A percentile compares a stretch with the other conserved stretches of the same genome.
Evolutionary conservation across 139 green algal genomes (phyloP).

Genomic region (Picochlorum costavermella): DNA sequence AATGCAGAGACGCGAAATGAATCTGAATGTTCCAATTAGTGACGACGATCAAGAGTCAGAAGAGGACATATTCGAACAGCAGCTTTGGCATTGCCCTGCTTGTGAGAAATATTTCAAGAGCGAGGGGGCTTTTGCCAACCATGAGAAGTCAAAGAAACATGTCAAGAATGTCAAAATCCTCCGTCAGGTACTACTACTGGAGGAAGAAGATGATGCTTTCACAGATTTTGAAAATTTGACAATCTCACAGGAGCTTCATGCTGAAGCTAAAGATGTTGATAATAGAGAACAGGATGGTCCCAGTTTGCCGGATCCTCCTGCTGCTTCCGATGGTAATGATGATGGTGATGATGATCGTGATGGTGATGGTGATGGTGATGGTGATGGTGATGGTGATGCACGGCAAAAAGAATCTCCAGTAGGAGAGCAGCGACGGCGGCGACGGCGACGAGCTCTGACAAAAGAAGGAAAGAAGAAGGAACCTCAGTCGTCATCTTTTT

Average conservation of each 20-base stretch:
- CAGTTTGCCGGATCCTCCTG: no score
- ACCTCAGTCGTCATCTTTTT: neutral
- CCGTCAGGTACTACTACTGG: neutral
- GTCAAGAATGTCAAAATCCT: conserved; percentile 31
- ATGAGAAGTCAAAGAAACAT: conserved; percentile 80
- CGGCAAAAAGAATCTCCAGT: neutral
- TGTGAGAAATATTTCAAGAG: conserved; percentile 90
- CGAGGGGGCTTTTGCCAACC: conserved; percentile 69
- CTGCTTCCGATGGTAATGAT: no score
- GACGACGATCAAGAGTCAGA: conserved; percentile 9
- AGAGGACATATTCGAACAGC: conserved; percentile 27
- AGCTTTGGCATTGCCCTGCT: conserved; percentile 66
- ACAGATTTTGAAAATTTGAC: neutral
- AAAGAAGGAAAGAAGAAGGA: conserved; percentile 8
- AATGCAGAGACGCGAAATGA: conserved; percentile 42
- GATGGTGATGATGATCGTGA: no score
- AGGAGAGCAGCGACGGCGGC: neutral
- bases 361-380: no score
- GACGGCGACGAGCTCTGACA: neutral
- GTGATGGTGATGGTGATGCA: no score
- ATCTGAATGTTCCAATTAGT: conserved; percentile 4
- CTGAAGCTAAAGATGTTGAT: no score
- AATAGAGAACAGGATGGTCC: no score
- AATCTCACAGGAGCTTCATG: neutral
- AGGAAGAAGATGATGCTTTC: neutral